Percentiles rank a stretch among this genome's conserved stretches.
Evolutionary conservation across 306 rosid species (phyloP).

Genomic region (Corylus americana): DNA sequence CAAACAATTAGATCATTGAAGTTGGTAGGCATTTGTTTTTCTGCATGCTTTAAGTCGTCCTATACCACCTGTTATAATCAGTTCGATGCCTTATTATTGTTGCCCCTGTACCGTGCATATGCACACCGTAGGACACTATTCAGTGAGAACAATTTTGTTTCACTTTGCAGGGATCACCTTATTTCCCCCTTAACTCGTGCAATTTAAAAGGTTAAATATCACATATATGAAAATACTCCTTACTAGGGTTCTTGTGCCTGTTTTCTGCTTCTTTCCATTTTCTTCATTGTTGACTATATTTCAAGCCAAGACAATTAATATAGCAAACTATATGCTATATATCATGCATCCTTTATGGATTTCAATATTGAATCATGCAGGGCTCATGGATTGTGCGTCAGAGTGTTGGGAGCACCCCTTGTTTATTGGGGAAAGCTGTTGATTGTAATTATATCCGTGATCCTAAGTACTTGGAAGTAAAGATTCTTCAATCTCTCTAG

Average conservation of each 20-base stretch:
- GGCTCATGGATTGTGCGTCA: slow-evolving; percentile 99
- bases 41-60: background rate
- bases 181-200: background rate
- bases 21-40: background rate
- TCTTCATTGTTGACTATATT: slow-evolving; percentile 1
- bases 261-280: background rate
- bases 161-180: background rate
- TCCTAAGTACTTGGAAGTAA: slow-evolving; percentile 88
- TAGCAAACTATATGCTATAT: background rate
- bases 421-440: slow-evolving; percentile 97
- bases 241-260: background rate
- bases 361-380: slow-evolving; percentile 53
- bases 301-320: background rate
- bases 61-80: background rate
- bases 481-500: slow-evolving; percentile 18
- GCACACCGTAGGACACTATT: background rate
- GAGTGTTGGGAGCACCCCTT: slow-evolving; percentile 97
- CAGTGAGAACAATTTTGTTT: background rate
- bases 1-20: background rate
- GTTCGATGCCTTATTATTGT: background rate
- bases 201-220: background rate
- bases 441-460: slow-evolving; percentile 96
- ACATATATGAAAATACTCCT: background rate
- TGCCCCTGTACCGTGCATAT: background rate
- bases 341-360: slow-evolving; percentile 17